Evolutionary conservation across 1,284 basidiomycete genomes (phyloP).

Genomic region (Athelia sp.): DNA sequence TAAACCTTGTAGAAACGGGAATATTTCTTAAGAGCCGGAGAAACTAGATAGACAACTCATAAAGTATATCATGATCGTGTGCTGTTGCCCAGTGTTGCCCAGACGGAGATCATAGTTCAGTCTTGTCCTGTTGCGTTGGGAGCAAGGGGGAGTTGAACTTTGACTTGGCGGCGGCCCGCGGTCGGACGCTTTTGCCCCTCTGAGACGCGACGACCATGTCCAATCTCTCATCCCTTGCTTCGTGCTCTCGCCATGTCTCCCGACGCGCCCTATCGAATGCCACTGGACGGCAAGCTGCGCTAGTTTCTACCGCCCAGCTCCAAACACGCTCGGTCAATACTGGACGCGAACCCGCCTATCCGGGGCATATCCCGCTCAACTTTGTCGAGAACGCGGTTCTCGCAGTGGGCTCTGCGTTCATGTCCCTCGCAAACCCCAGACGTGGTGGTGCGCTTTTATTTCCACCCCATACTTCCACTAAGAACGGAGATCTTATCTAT

Average conservation of each 20-base stretch:
- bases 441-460: conserved; percentile 66
- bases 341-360: conserved; percentile 41
- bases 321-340: conserved; percentile 27
- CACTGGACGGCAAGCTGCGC: background rate
- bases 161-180: too few species aligned
- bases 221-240: conserved; percentile 15
- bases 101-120: too few species aligned
- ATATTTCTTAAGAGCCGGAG: too few species aligned
- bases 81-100: too few species aligned
- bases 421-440: conserved; percentile 79
- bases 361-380: conserved; percentile 81
- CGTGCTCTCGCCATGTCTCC: conserved; percentile 4
- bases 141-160: too few species aligned
- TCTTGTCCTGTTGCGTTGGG: too few species aligned
- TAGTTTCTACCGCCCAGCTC: background rate
- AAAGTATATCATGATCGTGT: too few species aligned
- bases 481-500: background rate
- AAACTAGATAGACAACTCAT: too few species aligned
- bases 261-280: background rate
- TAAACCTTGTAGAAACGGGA: too few species aligned
- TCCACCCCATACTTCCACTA: background rate
- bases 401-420: conserved; percentile 81
- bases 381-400: conserved; percentile 82
- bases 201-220: too few species aligned
- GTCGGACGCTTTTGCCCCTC: too few species aligned